Evolutionary conservation across 345 rosid genomes (phyloP), one percentile per base, ranked within the genome.

Genomic region (Excoecaria agallocha): DNA sequence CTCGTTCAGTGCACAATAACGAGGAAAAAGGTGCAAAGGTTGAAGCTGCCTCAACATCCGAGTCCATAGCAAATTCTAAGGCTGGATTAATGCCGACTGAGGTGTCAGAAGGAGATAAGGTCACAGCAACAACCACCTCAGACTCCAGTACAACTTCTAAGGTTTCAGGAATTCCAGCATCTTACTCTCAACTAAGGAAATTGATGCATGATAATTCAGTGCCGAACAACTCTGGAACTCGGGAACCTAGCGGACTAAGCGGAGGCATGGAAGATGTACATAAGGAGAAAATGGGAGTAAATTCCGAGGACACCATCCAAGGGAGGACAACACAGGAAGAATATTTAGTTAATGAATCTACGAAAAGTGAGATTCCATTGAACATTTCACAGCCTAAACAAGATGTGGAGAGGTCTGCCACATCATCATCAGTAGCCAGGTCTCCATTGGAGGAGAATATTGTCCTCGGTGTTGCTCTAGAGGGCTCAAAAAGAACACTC

Each of bases 381-480:
- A 79, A 56, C 51, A 57, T 73, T 76, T 71, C 85, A 69, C 82
- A n/a, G 64, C 73, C 75, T 76, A 79, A 78, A 67, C 84, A 69
- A 72, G 93, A 81, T 9, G 37, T 62, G 45, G 90, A 81, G 58
- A 81, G 84, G 75, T 49, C 83, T 6, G 63, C 60, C 56, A 73
- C 77, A 56, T 71, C 74, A 13, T 82, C 86, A 12, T 73, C 88
- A 3, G 69, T 77, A 43, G 64, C 68, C 39, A 83, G 84, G 78
- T 82, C 92, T 50, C 75, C 85, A 12, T 63, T 90, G 82, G 94
- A 87, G 78, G 97, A 94, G 69, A 94, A 92, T 75, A 85, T 94
- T 64, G 90, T 94, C 78, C 94, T 94, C 16, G 96, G 91, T 4
- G 98, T 94, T 58, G 97, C 97, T 6, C 66, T 94, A 63, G 97